These are phyloP conservation scores for Phaffomyces thermotolerans DNA, from an alignment of 805 yeast species.

Conservation along the genomic window DNA sequence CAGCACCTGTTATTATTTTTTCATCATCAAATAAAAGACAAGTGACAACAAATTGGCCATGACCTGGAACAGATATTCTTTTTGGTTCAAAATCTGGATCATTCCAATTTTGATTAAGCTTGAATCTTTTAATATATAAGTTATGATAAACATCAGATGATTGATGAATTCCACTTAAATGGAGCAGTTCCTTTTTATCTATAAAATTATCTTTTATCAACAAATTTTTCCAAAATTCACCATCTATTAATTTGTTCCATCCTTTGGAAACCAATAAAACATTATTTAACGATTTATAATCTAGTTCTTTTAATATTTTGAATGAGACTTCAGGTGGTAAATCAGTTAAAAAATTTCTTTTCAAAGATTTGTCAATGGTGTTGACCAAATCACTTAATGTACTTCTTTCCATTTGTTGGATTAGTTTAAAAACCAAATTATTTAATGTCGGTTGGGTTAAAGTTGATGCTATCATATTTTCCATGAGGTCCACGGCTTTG, in stretches of 20 bases:
- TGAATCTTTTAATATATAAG: slow-evolving; percentile 18
- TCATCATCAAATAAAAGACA: slow-evolving; percentile 91
- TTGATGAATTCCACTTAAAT: slow-evolving; percentile 15
- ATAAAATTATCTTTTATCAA: slow-evolving; percentile 56
- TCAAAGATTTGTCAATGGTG: slow-evolving; percentile 45
- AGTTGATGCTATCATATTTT: slow-evolving; percentile 8
- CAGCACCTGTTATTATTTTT: slow-evolving; percentile 87
- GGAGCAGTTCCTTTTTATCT: slow-evolving; percentile 36
- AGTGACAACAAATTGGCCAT: slow-evolving; percentile 81
- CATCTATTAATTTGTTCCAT: slow-evolving; percentile 65
- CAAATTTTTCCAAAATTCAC: slow-evolving; percentile 63
- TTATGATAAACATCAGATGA: slow-evolving; percentile 5
- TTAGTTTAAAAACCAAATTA: slow-evolving; percentile 44
- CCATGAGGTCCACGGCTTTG: slow-evolving; percentile 10
- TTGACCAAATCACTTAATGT: slow-evolving; percentile 55
- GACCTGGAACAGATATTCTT: slow-evolving; percentile 58
- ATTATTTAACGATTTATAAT: slow-evolving; percentile 51
- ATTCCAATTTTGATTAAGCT: slow-evolving; percentile 62
- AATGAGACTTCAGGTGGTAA: slow-evolving; percentile 72
- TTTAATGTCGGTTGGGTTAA: slow-evolving; percentile 40
- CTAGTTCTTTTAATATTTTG: slow-evolving; percentile 58
- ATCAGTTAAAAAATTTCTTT: slow-evolving; percentile 62
- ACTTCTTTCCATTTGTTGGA: slow-evolving; percentile 51
- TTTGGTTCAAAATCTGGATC: slow-evolving; percentile 62
- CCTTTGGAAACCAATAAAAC: slow-evolving; percentile 56